Conservation (phyloP, 2,329 filamentous ascomycete species). For the Pseudocercospora macadamiae region DNA sequence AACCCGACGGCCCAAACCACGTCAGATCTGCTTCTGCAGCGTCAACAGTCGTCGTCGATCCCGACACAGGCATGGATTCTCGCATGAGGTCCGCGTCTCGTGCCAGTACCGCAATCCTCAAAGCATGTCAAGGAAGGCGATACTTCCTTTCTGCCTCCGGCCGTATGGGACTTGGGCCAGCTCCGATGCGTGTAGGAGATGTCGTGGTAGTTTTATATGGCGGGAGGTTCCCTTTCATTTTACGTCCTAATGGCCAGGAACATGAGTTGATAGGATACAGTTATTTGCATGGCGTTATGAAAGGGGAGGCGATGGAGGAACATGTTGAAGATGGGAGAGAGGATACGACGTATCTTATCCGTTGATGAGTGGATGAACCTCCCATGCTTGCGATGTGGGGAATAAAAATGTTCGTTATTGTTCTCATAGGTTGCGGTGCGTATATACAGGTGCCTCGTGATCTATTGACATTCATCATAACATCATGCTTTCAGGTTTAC, state of each 20-base stretch:
- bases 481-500: background rate
- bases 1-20: background rate
- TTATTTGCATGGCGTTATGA: background rate
- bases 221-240: background rate
- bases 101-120: background rate
- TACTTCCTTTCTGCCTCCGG: background rate
- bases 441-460: background rate
- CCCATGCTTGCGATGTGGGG: too few relatives aligned
- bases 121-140: background rate
- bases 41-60: background rate
- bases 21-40: background rate
- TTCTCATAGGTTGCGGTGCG: too few relatives aligned
- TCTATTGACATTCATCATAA: background rate
- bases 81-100: background rate
- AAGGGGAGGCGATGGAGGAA: conserved; percentile 2
- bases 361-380: too few relatives aligned
- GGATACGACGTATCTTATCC: background rate
- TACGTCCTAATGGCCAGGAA: background rate
- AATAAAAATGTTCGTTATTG: too few relatives aligned
- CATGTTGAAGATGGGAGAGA: background rate
- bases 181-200: background rate
- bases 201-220: background rate
- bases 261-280: background rate
- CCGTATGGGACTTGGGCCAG: background rate
- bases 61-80: conserved; percentile 1